Percentiles rank a stretch among this genome's conserved stretches.
Evolutionary conservation across 1,139 yeast species (phyloP).

Genomic region (Hemisphaericaspora lyxosophila): DNA sequence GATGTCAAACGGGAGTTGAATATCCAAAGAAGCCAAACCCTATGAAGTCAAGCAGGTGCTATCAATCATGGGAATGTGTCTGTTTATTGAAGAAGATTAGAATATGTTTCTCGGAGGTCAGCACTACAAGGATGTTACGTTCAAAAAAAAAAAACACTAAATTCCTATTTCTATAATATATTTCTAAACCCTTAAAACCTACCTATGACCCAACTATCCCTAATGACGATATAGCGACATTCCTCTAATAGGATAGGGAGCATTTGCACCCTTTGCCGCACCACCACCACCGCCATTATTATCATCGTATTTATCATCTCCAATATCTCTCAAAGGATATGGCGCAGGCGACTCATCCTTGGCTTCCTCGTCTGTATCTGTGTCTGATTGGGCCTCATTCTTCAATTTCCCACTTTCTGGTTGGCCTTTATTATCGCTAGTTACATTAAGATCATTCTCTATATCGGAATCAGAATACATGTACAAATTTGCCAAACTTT

Average conservation of each 20-base stretch:
- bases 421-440: not conserved
- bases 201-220: not conserved
- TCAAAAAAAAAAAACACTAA: no score
- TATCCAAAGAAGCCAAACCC: no score
- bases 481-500: constrained; percentile 3
- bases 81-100: no score
- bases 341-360: constrained; percentile 5
- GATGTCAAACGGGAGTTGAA: no score
- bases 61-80: no score
- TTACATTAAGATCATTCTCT: not conserved
- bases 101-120: no score
- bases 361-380: not conserved
- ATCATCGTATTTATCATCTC: constrained; percentile 1
- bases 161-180: not conserved
- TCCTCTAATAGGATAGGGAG: constrained; percentile 31
- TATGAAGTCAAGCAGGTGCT: no score
- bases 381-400: not conserved
- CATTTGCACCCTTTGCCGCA: not conserved
- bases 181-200: not conserved
- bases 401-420: not conserved
- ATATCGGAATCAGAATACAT: not conserved
- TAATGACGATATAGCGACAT: constrained; percentile 16
- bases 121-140: no score
- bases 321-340: not conserved
- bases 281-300: not conserved